A percentile compares a stretch with the other conserved stretches of the same genome.
Evolutionary conservation across 2,329 filamentous ascomycete genomes (phyloP).

Genomic region (Coleophoma eucalyptorum): DNA sequence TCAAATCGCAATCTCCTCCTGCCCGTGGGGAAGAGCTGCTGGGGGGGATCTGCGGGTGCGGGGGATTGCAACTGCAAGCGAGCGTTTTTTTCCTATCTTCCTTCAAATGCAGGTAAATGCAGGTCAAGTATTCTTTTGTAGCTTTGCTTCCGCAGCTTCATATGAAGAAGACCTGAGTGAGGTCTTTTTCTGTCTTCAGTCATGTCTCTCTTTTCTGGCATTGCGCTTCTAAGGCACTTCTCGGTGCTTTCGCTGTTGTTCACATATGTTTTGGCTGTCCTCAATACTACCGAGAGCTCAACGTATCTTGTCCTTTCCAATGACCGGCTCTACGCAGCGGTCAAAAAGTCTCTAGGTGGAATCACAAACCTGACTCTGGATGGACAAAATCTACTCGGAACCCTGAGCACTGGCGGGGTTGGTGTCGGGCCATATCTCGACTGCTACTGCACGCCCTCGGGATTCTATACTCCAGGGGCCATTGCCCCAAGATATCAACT

Average conservation of each 20-base stretch:
- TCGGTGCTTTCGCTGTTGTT: neutral
- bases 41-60: too few relatives aligned
- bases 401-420: slow-evolving; percentile 19
- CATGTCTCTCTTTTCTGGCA: too few relatives aligned
- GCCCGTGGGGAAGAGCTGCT: too few relatives aligned
- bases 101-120: too few relatives aligned
- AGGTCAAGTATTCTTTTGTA: too few relatives aligned
- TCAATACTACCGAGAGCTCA: slow-evolving; percentile 25
- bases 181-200: too few relatives aligned
- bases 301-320: slow-evolving; percentile 36
- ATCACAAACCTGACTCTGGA: slow-evolving; percentile 40
- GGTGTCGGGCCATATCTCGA: slow-evolving; percentile 58
- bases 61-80: too few relatives aligned
- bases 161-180: too few relatives aligned
- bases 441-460: slow-evolving; percentile 57
- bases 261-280: slow-evolving; percentile 1
- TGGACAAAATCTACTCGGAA: slow-evolving; percentile 49
- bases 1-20: too few relatives aligned
- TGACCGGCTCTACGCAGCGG: slow-evolving; percentile 37
- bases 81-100: too few relatives aligned
- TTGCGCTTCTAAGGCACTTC: neutral
- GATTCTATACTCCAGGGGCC: slow-evolving; percentile 54
- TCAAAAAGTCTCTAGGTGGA: slow-evolving; percentile 37
- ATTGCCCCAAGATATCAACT: slow-evolving; percentile 45
- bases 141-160: too few relatives aligned